Percentiles rank a stretch among this genome's conserved stretches.
phyloP scores from a whole-genome alignment of 1,139 yeast species.

The Debaryomyces subglobosus region DNA sequence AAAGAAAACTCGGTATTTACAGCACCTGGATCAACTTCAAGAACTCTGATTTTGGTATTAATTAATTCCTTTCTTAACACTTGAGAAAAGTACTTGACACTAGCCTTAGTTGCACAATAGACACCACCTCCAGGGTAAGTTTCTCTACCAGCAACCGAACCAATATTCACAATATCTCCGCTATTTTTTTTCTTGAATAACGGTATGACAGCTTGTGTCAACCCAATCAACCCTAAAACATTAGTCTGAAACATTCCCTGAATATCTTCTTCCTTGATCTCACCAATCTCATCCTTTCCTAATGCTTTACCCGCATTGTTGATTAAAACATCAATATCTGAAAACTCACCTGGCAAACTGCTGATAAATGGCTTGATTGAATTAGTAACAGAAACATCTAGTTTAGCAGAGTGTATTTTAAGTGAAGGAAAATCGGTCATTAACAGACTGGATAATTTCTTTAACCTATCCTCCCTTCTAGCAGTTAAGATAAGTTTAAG shows the following conservation, averaged over 20 bases:
- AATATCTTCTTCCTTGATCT: conserved; percentile 55
- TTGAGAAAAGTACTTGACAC: conserved; percentile 49
- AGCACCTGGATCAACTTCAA: conserved; percentile 56
- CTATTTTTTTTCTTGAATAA: conserved; percentile 55
- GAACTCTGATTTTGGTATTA: conserved; percentile 48
- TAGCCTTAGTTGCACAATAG: conserved; percentile 55
- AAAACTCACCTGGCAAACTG: conserved; percentile 53
- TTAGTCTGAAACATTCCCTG: conserved; percentile 71
- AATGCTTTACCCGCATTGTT: conserved; percentile 86
- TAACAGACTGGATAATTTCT: conserved; percentile 49
- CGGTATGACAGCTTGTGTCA: conserved; percentile 70
- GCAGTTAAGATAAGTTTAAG: conserved; percentile 70
- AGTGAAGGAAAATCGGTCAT: conserved; percentile 48
- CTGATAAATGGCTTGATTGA: conserved; percentile 56
- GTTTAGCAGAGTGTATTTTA: conserved; percentile 48
- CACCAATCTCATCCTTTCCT: conserved; percentile 69
- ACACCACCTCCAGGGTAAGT: conserved; percentile 55
- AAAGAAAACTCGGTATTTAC: conserved; percentile 55
- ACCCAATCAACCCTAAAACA: conserved; percentile 68
- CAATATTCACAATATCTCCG: conserved; percentile 54
- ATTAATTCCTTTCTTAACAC: conserved; percentile 51
- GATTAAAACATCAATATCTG: conserved; percentile 64
- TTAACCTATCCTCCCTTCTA: conserved; percentile 61
- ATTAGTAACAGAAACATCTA: conserved; percentile 63
- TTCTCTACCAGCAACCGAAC: conserved; percentile 56